phyloP scores from a whole-genome alignment of 306 rosid species.

The Rosa lucieae region DNA sequence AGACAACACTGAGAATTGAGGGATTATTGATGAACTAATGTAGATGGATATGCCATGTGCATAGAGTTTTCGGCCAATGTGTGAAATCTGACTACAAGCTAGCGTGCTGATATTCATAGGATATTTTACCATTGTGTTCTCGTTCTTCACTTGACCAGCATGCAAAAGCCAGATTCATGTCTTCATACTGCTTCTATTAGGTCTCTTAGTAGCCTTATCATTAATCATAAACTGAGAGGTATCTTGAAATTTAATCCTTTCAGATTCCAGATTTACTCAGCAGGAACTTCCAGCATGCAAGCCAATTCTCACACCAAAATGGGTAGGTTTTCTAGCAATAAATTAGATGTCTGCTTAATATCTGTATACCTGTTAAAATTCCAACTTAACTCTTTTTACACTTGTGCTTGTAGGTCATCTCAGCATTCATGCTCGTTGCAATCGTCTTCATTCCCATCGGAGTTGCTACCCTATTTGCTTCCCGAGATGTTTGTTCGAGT shows the following conservation, averaged over 20 bases:
- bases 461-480: slow-evolving; percentile 77
- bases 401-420: slow-evolving; percentile 65
- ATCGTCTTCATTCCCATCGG: slow-evolving; percentile 85
- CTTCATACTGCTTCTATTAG: neutral
- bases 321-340: slow-evolving; percentile 44
- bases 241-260: slow-evolving; percentile 16
- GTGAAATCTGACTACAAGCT: neutral
- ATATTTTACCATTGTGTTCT: neutral
- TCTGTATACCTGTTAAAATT: neutral
- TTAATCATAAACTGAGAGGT: slow-evolving; percentile 16
- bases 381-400: neutral
- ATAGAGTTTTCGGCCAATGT: neutral
- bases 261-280: slow-evolving; percentile 95
- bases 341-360: neutral
- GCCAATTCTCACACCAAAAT: slow-evolving; percentile 93
- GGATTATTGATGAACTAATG: neutral
- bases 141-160: neutral
- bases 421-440: slow-evolving; percentile 81
- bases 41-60: neutral
- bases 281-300: slow-evolving; percentile 99
- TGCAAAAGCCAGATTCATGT: neutral
- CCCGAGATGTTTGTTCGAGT: slow-evolving; percentile 61
- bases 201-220: neutral
- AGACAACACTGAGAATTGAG: neutral
- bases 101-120: neutral